Evolutionary conservation across 257 asterid species (phyloP), one percentile per base, ranked within the genome.

Genomic region (Solanum chilense): DNA sequence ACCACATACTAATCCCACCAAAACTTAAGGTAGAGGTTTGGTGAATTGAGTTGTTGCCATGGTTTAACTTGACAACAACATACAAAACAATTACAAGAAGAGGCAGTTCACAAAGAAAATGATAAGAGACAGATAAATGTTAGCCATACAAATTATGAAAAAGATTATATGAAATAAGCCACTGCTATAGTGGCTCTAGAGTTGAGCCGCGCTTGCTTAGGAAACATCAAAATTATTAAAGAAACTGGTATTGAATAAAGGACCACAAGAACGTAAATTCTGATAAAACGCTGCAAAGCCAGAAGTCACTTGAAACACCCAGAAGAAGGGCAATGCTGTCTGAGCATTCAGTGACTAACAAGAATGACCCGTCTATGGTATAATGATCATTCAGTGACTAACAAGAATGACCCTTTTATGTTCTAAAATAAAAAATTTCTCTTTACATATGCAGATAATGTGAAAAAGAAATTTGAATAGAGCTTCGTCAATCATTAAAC

Each of bases 1-100:
- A 97, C 99, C 89, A 94, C 58, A 84, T 94, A 92, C 42, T 86
- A 95, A 84, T 94, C 96, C 82, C 99, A 94, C 99, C 98, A 97
- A 91, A 95, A 97, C 92, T 97, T 99, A 39, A 39, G 99, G 99
- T 85, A 97, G 91, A 64, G 99, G 21, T 23, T 20, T 39, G 52
- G 52, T 42, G 82, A 39, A 39, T 74, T 74, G 31, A 74, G 83
- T 7, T 70, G 3, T 33, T 33, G 35, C 5, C 35, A 33, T 33
- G 35, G 35, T 80, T 47, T 16, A 47, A 45, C 16, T 47, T 5
- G 68, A 77, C 83, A 62, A 25, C n/a, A 78, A 45, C 9, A 27
- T 33, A 18, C 68, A 10, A 80, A 80, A 47, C 42, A 47, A 27
- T 47, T 68, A 8, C 27, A 35, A 14, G n/a, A 42, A 42, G 16